Percentiles rank a stretch among this genome's conserved stretches.
Conservation (phyloP, 1,139 yeast genomes). For the Candida albicans region DNA sequence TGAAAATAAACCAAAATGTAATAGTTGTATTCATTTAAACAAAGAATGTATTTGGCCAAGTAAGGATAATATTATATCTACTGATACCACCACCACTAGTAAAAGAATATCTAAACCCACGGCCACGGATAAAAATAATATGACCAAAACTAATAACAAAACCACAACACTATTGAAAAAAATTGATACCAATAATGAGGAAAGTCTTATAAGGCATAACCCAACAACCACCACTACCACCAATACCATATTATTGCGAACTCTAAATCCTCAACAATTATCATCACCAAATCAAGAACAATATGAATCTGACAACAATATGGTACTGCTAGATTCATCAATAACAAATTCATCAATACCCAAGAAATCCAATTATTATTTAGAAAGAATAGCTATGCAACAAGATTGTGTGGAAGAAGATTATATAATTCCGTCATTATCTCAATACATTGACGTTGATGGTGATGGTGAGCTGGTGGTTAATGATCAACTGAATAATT, state of each 20-base stretch:
- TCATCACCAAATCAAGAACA: no score
- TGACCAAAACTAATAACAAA: neutral
- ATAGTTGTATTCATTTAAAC: slow-evolving; percentile 16
- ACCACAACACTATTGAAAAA: no score
- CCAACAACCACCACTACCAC: no score
- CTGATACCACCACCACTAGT: neutral
- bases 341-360: neutral
- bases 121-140: neutral
- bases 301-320: neutral
- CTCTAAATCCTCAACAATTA: no score
- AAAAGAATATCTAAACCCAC: neutral
- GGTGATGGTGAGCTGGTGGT: no score
- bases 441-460: neutral
- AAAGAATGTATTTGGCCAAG: neutral
- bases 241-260: no score
- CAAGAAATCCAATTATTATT: slow-evolving; percentile 20
- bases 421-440: slow-evolving; percentile 8
- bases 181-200: no score
- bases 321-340: neutral
- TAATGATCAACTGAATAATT: no score
- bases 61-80: neutral
- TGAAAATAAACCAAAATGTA: slow-evolving; percentile 27
- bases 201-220: no score
- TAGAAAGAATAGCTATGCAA: slow-evolving; percentile 42
- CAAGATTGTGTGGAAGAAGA: slow-evolving; percentile 40